Conservation (phyloP, 371 early-diverging fungal species). For the Mucor indicus region DNA sequence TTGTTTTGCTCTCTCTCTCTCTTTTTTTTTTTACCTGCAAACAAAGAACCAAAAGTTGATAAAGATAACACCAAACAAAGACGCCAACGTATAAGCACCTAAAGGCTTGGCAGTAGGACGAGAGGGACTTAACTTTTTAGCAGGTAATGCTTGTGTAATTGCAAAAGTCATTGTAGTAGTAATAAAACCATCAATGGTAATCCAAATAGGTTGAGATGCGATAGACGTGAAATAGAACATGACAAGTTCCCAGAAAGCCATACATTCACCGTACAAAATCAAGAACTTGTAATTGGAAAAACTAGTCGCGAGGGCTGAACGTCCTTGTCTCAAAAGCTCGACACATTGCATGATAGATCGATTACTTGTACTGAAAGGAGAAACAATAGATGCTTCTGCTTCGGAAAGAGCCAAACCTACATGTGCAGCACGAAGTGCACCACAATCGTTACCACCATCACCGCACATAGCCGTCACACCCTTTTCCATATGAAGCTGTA, state of each 20-base stretch:
- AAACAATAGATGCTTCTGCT: slow-evolving; percentile 77
- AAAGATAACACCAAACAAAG: slow-evolving; percentile 64
- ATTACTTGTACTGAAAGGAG: slow-evolving; percentile 73
- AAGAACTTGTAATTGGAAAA: slow-evolving; percentile 79
- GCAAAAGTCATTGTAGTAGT: slow-evolving; percentile 68
- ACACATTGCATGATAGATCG: slow-evolving; percentile 71
- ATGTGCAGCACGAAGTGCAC: slow-evolving; percentile 88
- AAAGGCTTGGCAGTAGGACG: slow-evolving; percentile 80
- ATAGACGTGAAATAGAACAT: slow-evolving; percentile 70
- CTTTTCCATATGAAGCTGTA: slow-evolving; percentile 71
- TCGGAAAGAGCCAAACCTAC: slow-evolving; percentile 86
- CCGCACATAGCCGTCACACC: slow-evolving; percentile 89
- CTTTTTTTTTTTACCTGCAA: not conserved
- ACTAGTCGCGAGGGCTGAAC: slow-evolving; percentile 72
- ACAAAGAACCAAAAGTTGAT: slow-evolving; percentile 63
- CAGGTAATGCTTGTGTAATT: slow-evolving; percentile 66
- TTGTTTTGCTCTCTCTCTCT: slow-evolving; percentile 18
- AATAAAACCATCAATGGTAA: slow-evolving; percentile 70
- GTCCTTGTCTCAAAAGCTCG: slow-evolving; percentile 69
- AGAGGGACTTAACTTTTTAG: slow-evolving; percentile 48
- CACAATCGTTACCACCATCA: slow-evolving; percentile 96
- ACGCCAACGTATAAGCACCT: slow-evolving; percentile 68
- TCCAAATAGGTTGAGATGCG: slow-evolving; percentile 69
- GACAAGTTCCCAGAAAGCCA: slow-evolving; percentile 66
- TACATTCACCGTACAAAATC: slow-evolving; percentile 75